Conservation (phyloP, 1,284 basidiomycete genomes). For the Somion occarium region DNA sequence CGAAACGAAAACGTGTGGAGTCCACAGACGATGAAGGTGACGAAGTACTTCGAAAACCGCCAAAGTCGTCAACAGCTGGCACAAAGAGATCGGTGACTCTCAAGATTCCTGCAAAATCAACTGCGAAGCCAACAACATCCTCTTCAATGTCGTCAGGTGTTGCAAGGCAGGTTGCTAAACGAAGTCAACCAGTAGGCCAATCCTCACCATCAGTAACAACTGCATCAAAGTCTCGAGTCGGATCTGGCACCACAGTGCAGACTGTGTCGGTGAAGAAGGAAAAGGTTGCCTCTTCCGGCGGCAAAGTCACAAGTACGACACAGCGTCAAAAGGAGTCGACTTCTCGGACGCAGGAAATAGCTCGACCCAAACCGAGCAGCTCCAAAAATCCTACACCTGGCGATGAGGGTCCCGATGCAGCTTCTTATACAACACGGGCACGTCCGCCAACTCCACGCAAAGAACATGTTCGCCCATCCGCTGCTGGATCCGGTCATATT, state of each 20-base stretch:
- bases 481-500: no score
- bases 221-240: background rate
- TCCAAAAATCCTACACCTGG: background rate
- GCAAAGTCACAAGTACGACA: background rate
- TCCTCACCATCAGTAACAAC: background rate
- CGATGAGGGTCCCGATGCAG: background rate
- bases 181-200: background rate
- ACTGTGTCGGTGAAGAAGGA: background rate
- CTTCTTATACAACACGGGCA: no score
- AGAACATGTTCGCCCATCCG: no score
- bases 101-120: no score
- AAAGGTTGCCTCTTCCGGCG: background rate
- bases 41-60: background rate
- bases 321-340: background rate
- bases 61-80: no score
- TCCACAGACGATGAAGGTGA: conserved; percentile 14
- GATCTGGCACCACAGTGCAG: background rate
- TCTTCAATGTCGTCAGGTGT: background rate
- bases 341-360: background rate
- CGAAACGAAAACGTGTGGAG: conserved; percentile 9
- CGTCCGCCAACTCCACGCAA: no score
- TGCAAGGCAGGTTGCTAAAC: background rate
- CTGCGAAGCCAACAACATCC: no score
- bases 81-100: no score
- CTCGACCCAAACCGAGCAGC: background rate